Evolutionary conservation across 1,139 yeast genomes (phyloP), one percentile per base, ranked within the genome.

Genomic region (Kluyveromyces sp.): DNA sequence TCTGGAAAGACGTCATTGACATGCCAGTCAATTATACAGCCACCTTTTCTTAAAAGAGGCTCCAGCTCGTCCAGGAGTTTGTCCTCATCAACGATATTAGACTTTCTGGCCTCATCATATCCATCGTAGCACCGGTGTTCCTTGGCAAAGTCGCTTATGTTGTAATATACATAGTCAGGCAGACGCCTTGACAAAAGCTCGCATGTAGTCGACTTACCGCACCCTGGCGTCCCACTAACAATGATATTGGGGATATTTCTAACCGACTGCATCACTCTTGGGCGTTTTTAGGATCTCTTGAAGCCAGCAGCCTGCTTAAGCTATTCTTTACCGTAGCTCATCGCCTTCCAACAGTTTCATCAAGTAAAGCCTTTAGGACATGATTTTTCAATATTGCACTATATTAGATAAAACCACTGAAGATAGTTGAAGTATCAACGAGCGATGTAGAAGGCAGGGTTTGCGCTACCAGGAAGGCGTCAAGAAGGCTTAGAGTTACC

Each of bases 161-260:
- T 75, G 49, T 83, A 73, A 55, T 84, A 83, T 39, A 63, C 67
- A 53, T 80, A 74, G 11, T 65, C 67, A 6, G 71, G 66, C 25
- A 80, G 61, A 46, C 73, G 74, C 37, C 75, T 69, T 6, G 72
- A 77, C 46, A 89, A 68, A 45, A 73, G 69, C 55, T 77, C 80
- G 2, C 92, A 78, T 56, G 89, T 96, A 16, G 92, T 80, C 1
- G 96, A 77, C 60, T 92, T 92, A 12, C 99, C 99, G 55, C 96
- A 87, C 0, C 98, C 97, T 12, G 98, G 98, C 1, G 98, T 94
- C 3, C 98, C 98, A 4, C 97, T 92, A 41, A 92, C 75, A 33
- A 94, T 77, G 37, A 92, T 80, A 62, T 94, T 94, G 11, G 96
- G 96, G 33, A 47, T 41, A 16, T 46, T 50, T 47, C 66, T 56